Percentiles rank a stretch among this genome's conserved stretches.
Evolutionary conservation across 305 asterid species (phyloP).

Genomic region (Solanum hybrid): DNA sequence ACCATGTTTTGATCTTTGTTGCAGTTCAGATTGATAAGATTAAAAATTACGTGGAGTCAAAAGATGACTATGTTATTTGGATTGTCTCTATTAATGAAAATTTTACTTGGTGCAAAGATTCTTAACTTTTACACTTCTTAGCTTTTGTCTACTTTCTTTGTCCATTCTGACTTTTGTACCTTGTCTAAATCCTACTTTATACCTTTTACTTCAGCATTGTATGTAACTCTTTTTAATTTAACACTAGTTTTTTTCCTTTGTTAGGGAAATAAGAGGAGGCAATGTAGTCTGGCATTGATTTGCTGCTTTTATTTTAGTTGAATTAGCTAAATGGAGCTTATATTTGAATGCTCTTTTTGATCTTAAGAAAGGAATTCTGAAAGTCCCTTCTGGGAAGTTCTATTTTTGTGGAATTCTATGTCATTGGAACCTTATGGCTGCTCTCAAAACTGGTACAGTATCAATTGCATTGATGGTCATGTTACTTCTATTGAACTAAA

Average conservation of each 20-base stretch:
- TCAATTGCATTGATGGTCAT: conserved; percentile 42
- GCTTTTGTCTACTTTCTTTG: background rate
- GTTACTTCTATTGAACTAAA: conserved; percentile 48
- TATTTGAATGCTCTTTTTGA: conserved; percentile 50
- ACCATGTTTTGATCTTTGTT: background rate
- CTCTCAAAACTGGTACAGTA: conserved; percentile 41
- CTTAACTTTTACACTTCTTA: background rate
- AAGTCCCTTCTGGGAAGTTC: conserved; percentile 36
- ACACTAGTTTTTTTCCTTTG: background rate
- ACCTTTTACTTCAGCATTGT: background rate
- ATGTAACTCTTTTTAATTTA: background rate
- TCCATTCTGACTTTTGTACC: background rate
- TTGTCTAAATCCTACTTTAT: background rate
- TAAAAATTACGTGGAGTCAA: background rate
- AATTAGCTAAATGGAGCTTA: conserved; percentile 30
- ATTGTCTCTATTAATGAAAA: background rate
- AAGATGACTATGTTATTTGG: background rate
- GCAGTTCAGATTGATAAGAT: background rate
- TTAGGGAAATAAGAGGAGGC: conserved; percentile 2
- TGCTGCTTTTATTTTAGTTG: conserved; percentile 27
- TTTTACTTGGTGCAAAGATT: background rate
- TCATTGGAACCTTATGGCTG: conserved; percentile 51
- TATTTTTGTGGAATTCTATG: conserved; percentile 64
- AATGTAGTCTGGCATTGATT: conserved; percentile 38
- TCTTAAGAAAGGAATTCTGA: conserved; percentile 55